A percentile compares a stretch with the other conserved stretches of the same genome.
Conservation (phyloP, 352 stramenopile genomes). For the Globisporangium solare region DNA sequence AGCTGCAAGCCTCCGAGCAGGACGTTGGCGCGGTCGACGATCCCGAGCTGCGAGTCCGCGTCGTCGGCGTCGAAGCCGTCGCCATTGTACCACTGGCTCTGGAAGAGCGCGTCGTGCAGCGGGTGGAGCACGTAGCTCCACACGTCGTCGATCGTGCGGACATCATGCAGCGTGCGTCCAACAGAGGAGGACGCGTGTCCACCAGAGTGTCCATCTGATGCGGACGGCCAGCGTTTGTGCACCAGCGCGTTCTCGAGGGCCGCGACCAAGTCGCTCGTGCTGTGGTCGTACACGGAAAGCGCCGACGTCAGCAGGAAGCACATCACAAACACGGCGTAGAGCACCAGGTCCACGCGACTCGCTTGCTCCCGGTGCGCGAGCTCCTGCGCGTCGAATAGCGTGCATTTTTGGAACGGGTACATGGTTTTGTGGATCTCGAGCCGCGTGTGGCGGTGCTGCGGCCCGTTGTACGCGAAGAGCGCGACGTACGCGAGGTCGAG, state of each 20-base stretch:
- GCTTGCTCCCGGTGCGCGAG: slow-evolving; percentile 39
- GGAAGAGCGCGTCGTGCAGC: slow-evolving; percentile 39
- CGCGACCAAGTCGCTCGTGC: slow-evolving; percentile 32
- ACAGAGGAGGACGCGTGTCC: background rate
- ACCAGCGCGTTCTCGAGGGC: slow-evolving; percentile 23
- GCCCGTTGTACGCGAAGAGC: slow-evolving; percentile 58
- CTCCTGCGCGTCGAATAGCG: slow-evolving; percentile 50
- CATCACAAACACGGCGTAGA: slow-evolving; percentile 44
- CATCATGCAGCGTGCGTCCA: slow-evolving; percentile 24
- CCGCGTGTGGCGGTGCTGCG: slow-evolving; percentile 58
- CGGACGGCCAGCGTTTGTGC: slow-evolving; percentile 1
- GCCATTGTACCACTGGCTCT: slow-evolving; percentile 53
- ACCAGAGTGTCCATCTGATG: background rate
- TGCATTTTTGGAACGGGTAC: slow-evolving; percentile 65
- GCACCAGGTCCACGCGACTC: slow-evolving; percentile 30
- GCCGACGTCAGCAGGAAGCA: slow-evolving; percentile 39
- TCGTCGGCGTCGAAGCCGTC: slow-evolving; percentile 34
- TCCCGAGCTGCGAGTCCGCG: slow-evolving; percentile 43
- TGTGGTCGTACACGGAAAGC: slow-evolving; percentile 38
- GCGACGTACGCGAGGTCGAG: slow-evolving; percentile 69
- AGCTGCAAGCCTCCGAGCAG: slow-evolving; percentile 63
- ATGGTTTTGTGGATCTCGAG: slow-evolving; percentile 59
- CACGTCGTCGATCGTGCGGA: slow-evolving; percentile 39
- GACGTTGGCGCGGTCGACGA: slow-evolving; percentile 37
- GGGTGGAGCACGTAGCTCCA: slow-evolving; percentile 49